Conservation (phyloP, 2,329 filamentous ascomycete genomes). For the Calonectria crousiana region DNA sequence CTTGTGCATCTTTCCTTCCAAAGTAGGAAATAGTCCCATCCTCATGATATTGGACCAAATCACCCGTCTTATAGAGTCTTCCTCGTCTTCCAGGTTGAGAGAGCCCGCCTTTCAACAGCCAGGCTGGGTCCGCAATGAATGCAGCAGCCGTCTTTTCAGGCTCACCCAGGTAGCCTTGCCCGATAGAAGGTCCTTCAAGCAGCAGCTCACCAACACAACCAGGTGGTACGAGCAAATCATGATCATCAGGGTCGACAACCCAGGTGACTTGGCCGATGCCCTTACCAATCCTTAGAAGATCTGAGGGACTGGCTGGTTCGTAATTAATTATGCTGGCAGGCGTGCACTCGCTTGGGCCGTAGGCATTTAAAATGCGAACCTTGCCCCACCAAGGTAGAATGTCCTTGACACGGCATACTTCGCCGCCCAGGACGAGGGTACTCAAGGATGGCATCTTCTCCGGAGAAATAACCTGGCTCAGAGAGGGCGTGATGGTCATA, state of each 20-base stretch:
- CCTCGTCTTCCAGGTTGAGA: conserved; percentile 6
- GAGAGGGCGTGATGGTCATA: not conserved
- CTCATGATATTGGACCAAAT: conserved; percentile 56
- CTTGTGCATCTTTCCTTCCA: conserved; percentile 67
- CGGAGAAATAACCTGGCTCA: not conserved
- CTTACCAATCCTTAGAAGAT: conserved; percentile 1
- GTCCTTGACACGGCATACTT: not conserved
- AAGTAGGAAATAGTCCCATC: conserved; percentile 57
- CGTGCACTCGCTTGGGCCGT: conserved; percentile 35
- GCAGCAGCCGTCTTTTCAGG: not conserved
- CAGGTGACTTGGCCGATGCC: conserved; percentile 12
- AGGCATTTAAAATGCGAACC: conserved; percentile 25
- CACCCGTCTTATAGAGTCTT: conserved; percentile 59
- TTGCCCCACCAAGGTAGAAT: conserved; percentile 26
- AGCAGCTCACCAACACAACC: conserved; percentile 25
- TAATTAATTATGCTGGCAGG: not conserved
- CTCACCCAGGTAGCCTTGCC: conserved; percentile 4
- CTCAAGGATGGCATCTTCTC: not conserved
- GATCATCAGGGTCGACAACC: conserved; percentile 21
- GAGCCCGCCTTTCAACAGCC: not conserved
- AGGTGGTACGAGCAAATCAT: conserved; percentile 7
- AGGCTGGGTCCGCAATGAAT: not conserved
- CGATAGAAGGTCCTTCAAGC: conserved; percentile 11
- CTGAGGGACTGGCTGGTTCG: not conserved
- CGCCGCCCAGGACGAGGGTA: not conserved